Evolutionary conservation across 768 basidiomycete genomes (phyloP), one percentile per base, ranked within the genome.

Genomic region (Russula abietina): DNA sequence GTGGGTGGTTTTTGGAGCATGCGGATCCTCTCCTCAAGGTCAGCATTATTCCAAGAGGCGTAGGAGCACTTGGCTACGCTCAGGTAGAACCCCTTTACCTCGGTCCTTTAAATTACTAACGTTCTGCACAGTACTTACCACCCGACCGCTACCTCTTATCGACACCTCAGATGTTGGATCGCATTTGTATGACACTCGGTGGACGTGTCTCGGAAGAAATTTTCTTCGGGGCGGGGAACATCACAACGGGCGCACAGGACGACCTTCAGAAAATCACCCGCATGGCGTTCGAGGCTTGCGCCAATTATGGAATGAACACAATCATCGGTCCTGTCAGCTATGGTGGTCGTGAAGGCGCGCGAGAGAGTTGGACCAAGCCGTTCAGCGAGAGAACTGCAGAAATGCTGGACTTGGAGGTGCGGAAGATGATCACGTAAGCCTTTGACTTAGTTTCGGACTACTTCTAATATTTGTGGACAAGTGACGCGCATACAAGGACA

Each of bases 121-220:
- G 60, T 50, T 65, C 33, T 30, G 43, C 66, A 9, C 66, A 94
- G 88, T 98, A 98, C 75, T 81, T 98, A 6, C 95, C 94, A 58
- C 89, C 93, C 39, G 96, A 99, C 70, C 89, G 93, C 50, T 98
- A 96, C 79, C 85, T 99, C 24, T 85, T 96, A 65, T 93, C 95
- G 8, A 94, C 92, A 0, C 93, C 94, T 51, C 95, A 98, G 74
- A 89, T 99, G 82, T 72, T 83, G 32, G 96, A 99, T 73, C 83
- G 93, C 59, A 98, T 99, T 78, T 95, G 93, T 75, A 98, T 98
- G 93, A 98, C 97, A 0, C 82, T 99, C 26, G 97, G 97, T 61
- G 97, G 97, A 12, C 90, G 97, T 57, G 96, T 98, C 9, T 90
- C 95, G 0, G 97, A 99, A 75, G 97, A 99, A 75, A 95, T 99